Conservation (phyloP, 148 eudicot genomes). For the Chenopodium suecicum region DNA sequence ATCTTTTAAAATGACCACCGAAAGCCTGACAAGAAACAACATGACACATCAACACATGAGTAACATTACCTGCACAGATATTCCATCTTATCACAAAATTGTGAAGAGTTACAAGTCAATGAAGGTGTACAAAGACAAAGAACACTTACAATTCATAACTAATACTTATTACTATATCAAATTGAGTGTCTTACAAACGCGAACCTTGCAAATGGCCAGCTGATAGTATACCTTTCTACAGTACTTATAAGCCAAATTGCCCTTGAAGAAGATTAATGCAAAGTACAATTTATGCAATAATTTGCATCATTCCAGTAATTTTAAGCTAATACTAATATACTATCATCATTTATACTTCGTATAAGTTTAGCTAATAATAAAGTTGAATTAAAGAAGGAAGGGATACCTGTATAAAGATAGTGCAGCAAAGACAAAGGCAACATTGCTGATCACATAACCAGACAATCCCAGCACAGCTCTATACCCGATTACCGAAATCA, state of each 20-base stretch:
- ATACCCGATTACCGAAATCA: conserved; percentile 75
- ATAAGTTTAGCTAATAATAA: neutral
- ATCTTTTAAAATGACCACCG: conserved; percentile 66
- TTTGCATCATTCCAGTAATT: too few species aligned
- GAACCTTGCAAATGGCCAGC: too few species aligned
- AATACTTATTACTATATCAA: neutral
- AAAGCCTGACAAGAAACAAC: conserved; percentile 55
- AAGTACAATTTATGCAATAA: too few species aligned
- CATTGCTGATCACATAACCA: conserved; percentile 73
- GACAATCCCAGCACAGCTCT: conserved; percentile 90
- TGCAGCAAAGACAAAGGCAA: conserved; percentile 77
- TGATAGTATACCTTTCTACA: too few species aligned
- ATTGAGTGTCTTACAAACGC: too few species aligned
- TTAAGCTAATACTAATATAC: too few species aligned
- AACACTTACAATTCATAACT: neutral
- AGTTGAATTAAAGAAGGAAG: neutral
- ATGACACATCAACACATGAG: conserved; percentile 6
- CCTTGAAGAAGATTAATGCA: neutral
- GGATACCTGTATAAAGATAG: conserved; percentile 67
- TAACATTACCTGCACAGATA: neutral
- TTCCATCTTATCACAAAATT: neutral
- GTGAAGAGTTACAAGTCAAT: neutral
- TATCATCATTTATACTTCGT: too few species aligned
- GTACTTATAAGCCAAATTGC: neutral
- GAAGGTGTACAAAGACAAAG: neutral